These are phyloP conservation scores for Cordyceps cicadae DNA, from an alignment of 2,329 filamentous ascomycete genomes.

Conservation along the genomic window DNA sequence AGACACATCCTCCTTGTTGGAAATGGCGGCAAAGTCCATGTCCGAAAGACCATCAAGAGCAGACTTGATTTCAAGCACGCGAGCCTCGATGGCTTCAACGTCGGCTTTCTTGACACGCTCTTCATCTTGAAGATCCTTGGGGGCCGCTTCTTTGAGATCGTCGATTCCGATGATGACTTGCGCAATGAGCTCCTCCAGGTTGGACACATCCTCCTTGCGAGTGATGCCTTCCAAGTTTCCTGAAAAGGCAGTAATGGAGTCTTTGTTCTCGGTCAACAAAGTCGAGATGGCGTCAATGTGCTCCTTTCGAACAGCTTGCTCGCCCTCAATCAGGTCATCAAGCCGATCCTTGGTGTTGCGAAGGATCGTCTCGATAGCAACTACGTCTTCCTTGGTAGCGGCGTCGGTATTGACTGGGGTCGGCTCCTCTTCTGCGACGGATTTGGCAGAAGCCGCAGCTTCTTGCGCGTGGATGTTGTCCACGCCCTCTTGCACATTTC, in stretches of 20 bases:
- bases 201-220: constrained; percentile 69
- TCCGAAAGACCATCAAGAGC: constrained; percentile 66
- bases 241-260: constrained; percentile 58
- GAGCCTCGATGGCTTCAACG: constrained; percentile 68
- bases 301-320: constrained; percentile 60
- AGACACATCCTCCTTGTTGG: constrained; percentile 65
- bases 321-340: constrained; percentile 68
- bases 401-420: constrained; percentile 23
- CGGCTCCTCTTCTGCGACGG: constrained; percentile 11
- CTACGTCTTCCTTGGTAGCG: constrained; percentile 65
- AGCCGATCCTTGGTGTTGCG: constrained; percentile 82
- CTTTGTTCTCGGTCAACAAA: constrained; percentile 63
- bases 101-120: constrained; percentile 68
- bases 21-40: constrained; percentile 60
- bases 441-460: constrained; percentile 14
- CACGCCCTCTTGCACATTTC: constrained; percentile 39
- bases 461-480: constrained; percentile 34
- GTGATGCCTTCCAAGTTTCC: constrained; percentile 62
- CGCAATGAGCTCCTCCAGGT: constrained; percentile 68
- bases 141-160: constrained; percentile 56
- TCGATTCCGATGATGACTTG: constrained; percentile 70
- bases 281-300: constrained; percentile 59
- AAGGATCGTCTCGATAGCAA: constrained; percentile 83
- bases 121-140: constrained; percentile 45
- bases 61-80: constrained; percentile 78